Percentiles rank a stretch among this genome's conserved stretches.
These are phyloP conservation scores for Ogataea allantospora DNA, from an alignment of 805 yeast genomes.

Conservation along the genomic window DNA sequence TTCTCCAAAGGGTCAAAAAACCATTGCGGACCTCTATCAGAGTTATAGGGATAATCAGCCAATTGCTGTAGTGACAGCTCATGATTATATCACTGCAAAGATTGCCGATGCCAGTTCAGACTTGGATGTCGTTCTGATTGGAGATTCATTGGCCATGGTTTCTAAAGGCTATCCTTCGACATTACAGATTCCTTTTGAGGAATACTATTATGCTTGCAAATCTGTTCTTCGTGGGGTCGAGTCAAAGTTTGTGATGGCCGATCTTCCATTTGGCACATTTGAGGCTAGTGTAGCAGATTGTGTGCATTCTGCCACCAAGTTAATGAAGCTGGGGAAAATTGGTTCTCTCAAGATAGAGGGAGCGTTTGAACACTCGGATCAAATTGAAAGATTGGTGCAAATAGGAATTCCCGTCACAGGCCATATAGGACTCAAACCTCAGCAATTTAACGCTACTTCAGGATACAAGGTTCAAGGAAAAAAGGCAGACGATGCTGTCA, in stretches of 20 bases:
- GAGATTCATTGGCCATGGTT: slow-evolving; percentile 94
- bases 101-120: slow-evolving; percentile 62
- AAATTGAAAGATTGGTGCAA: slow-evolving; percentile 53
- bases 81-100: slow-evolving; percentile 76
- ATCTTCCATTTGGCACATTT: slow-evolving; percentile 85
- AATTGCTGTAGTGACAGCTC: slow-evolving; percentile 64
- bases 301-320: slow-evolving; percentile 48
- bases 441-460: slow-evolving; percentile 70
- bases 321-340: slow-evolving; percentile 56
- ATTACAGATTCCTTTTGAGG: slow-evolving; percentile 71
- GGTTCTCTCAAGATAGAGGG: slow-evolving; percentile 88
- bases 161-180: slow-evolving; percentile 80
- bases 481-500: slow-evolving; percentile 50
- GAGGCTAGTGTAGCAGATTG: slow-evolving; percentile 68
- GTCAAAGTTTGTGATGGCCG: slow-evolving; percentile 71
- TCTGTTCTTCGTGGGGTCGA: slow-evolving; percentile 74
- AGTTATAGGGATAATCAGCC: slow-evolving; percentile 22
- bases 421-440: slow-evolving; percentile 92
- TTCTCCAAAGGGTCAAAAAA: slow-evolving; percentile 18
- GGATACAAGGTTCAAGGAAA: slow-evolving; percentile 90
- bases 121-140: slow-evolving; percentile 73
- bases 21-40: slow-evolving; percentile 25
- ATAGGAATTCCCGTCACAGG: slow-evolving; percentile 89
- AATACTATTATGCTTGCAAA: slow-evolving; percentile 71
- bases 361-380: slow-evolving; percentile 54